Percentiles rank a stretch among this genome's conserved stretches.
Conservation (phyloP, 2,329 filamentous ascomycete species). For the Ophiostoma ulmi region DNA sequence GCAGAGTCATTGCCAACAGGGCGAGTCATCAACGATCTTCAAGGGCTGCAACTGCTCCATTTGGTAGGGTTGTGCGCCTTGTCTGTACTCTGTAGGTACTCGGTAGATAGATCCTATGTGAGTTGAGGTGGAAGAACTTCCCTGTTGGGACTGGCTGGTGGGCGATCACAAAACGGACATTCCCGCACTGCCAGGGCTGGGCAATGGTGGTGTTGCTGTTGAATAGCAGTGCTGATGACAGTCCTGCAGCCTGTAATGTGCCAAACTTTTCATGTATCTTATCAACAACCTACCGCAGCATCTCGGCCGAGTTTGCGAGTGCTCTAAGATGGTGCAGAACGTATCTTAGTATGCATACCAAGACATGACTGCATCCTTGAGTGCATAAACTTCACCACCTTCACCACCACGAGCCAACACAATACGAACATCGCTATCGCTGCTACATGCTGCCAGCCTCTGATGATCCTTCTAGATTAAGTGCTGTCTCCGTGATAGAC, state of each 20-base stretch:
- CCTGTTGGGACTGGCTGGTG: background rate
- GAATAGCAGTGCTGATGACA: background rate
- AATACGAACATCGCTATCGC: background rate
- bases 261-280: no score
- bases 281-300: background rate
- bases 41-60: slow-evolving; percentile 1
- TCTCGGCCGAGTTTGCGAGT: background rate
- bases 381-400: no score
- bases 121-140: background rate
- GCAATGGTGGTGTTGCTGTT: background rate
- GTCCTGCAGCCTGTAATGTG: background rate
- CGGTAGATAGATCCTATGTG: background rate
- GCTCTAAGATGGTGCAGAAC: background rate
- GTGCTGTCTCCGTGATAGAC: background rate
- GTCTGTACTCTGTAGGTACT: background rate
- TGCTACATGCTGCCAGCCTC: background rate
- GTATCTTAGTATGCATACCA: no score
- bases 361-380: no score
- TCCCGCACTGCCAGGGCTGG: background rate
- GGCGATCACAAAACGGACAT: background rate
- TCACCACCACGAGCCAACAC: no score
- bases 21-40: background rate
- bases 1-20: background rate
- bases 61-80: background rate
- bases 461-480: background rate